Evolutionary conservation across 1,284 basidiomycete genomes (phyloP), one percentile per base, ranked within the genome.

Genomic region (Pseudozyma sp.): DNA sequence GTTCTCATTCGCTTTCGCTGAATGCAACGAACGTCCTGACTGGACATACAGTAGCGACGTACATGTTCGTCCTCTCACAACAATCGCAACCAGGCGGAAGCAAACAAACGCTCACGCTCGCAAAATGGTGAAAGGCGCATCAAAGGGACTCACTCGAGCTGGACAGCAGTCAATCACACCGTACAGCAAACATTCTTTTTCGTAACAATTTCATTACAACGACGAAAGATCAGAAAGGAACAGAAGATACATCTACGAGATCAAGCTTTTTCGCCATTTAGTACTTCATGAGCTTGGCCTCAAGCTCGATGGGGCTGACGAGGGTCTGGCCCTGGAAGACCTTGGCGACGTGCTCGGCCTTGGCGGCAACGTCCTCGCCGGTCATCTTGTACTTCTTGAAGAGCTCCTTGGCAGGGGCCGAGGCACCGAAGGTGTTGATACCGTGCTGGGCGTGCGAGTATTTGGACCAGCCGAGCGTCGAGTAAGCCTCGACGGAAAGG

Each of bases 401-500:
- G 16, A 94, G 91, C 87, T 94, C 88, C 85, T 89, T 88, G 85
- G 93, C 94, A 17, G 94, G 94, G 50, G 91, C 94, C 45, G 94
- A 96, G 35, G 92, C 90, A 85, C 94, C 94, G 55, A 79, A 77
- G 39, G 69, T 62, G 64, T 74, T 65, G 61, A 82, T 77, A 55
- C 67, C 71, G 64, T 80, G 69, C 61, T 78, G 73, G 24, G 78
- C 83, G 71, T 85, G 84, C 39, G 80, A 68, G 74, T 81, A 84
- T 67, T 75, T 75, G 68, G 69, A 60, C 83, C 84, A 84, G 73
- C 84, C 82, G 54, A 78, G 66, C 24, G 81, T 81, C 50, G 85
- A 78, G 85, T 88, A 90, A 31, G 94, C 94, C 87, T 97, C 94
- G 70, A 97, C 89, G 49, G 93, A 93, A 72, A 97, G 85, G 84